These are phyloP conservation scores for Setomelanomma holmii DNA, from an alignment of 2,329 filamentous ascomycete genomes.

Conservation along the genomic window DNA sequence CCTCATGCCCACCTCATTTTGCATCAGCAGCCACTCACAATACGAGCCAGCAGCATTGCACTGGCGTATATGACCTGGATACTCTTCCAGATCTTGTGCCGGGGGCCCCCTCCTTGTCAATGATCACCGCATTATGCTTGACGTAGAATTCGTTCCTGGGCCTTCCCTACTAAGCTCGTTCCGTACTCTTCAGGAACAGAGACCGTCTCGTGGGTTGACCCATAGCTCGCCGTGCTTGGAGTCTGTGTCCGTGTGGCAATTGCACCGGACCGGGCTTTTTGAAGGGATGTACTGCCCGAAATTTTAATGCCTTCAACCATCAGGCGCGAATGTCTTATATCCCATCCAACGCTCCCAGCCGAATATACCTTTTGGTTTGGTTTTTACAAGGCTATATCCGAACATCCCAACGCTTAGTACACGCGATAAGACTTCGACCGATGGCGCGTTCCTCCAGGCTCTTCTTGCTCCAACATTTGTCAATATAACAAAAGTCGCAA, in stretches of 20 bases:
- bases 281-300: constrained; percentile 46
- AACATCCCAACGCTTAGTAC: constrained; percentile 48
- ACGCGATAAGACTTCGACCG: constrained; percentile 46
- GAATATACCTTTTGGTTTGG: constrained; percentile 31
- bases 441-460: constrained; percentile 47
- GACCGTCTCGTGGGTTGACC: constrained; percentile 51
- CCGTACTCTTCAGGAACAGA: constrained; percentile 52
- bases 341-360: constrained; percentile 45
- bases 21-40: constrained; percentile 50
- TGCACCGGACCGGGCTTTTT: constrained; percentile 49
- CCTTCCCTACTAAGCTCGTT: constrained; percentile 52
- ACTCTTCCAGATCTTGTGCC: constrained; percentile 49
- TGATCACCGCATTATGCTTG: constrained; percentile 56
- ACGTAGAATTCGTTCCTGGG: constrained; percentile 51
- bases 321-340: constrained; percentile 49
- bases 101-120: constrained; percentile 46
- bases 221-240: constrained; percentile 50
- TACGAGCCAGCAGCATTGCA: constrained; percentile 48
- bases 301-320: constrained; percentile 50
- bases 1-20: constrained; percentile 48
- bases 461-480: constrained; percentile 50
- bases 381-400: constrained; percentile 50
- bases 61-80: constrained; percentile 44
- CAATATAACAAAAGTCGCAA: constrained; percentile 50
- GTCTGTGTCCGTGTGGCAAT: constrained; percentile 52